These are phyloP conservation scores for Chrysoporthe cubensis DNA, from an alignment of 2,329 filamentous ascomycete genomes.

Conservation along the genomic window DNA sequence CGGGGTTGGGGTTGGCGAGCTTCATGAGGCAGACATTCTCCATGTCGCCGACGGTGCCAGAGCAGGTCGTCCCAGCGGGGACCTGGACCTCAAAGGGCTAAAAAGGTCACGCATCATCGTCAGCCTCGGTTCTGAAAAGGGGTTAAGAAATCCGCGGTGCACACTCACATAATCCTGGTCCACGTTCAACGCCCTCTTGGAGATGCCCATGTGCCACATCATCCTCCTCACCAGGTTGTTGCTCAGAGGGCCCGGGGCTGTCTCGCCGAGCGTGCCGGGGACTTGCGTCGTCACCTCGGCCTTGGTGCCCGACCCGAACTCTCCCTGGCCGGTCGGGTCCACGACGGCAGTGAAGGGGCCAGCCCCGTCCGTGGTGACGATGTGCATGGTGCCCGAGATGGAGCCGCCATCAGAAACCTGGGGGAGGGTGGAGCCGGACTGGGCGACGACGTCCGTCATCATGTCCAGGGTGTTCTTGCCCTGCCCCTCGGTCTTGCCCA, in stretches of 20 bases:
- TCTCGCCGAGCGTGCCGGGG: slow-evolving; percentile 27
- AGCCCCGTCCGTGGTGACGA: slow-evolving; percentile 34
- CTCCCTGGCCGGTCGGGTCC: slow-evolving; percentile 29
- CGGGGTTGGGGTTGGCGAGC: slow-evolving; percentile 31
- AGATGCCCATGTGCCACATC: slow-evolving; percentile 25
- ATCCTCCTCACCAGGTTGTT: slow-evolving; percentile 19
- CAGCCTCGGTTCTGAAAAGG: background rate
- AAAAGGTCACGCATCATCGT: background rate
- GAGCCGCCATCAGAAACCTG: slow-evolving; percentile 32
- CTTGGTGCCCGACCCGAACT: slow-evolving; percentile 28
- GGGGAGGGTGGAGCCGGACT: slow-evolving; percentile 34
- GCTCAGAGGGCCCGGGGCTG: slow-evolving; percentile 21
- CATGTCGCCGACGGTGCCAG: slow-evolving; percentile 23
- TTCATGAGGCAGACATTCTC: slow-evolving; percentile 32
- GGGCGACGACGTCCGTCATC: slow-evolving; percentile 35
- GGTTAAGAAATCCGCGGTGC: slow-evolving; percentile 3
- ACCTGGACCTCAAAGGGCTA: slow-evolving; percentile 29
- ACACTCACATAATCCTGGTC: slow-evolving; percentile 25
- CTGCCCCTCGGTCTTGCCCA: slow-evolving; percentile 42
- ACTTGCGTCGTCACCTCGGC: slow-evolving; percentile 27
- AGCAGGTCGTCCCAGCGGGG: slow-evolving; percentile 31
- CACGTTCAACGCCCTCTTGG: slow-evolving; percentile 30
- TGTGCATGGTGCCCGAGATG: slow-evolving; percentile 32
- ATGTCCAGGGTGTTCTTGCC: slow-evolving; percentile 44
- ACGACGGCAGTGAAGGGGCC: slow-evolving; percentile 31